Conservation (phyloP, 2,329 filamentous ascomycete species). For the Fusarium caatingaense region DNA sequence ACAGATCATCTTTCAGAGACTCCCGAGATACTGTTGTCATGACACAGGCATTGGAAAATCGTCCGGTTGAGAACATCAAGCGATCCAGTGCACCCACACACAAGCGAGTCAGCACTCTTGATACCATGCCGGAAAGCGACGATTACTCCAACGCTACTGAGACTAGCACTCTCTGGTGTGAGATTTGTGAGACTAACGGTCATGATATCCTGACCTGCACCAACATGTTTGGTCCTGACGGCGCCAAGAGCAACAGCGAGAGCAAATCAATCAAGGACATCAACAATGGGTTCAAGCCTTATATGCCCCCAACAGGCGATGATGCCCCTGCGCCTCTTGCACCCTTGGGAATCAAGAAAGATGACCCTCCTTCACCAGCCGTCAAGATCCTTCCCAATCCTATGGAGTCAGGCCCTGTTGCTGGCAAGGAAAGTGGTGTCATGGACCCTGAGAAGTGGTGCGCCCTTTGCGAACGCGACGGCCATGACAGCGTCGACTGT, state of each 20-base stretch:
- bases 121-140: slow-evolving; percentile 78
- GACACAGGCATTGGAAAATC: slow-evolving; percentile 61
- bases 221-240: slow-evolving; percentile 78
- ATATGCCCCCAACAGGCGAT: slow-evolving; percentile 56
- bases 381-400: slow-evolving; percentile 68
- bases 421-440: slow-evolving; percentile 81
- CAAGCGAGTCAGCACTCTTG: slow-evolving; percentile 67
- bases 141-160: slow-evolving; percentile 77
- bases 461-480: slow-evolving; percentile 93
- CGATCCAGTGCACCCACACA: slow-evolving; percentile 62
- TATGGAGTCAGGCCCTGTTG: slow-evolving; percentile 74
- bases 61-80: slow-evolving; percentile 61
- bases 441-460: slow-evolving; percentile 94
- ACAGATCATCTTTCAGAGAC: slow-evolving; percentile 71
- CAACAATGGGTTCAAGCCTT: slow-evolving; percentile 54
- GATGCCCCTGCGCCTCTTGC: slow-evolving; percentile 67
- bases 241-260: slow-evolving; percentile 50
- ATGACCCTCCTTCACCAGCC: slow-evolving; percentile 51
- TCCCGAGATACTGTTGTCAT: slow-evolving; percentile 74
- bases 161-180: slow-evolving; percentile 84
- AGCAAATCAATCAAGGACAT: slow-evolving; percentile 48
- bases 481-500: slow-evolving; percentile 95
- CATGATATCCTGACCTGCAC: slow-evolving; percentile 96
- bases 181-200: slow-evolving; percentile 91
- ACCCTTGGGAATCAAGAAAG: slow-evolving; percentile 61